A percentile compares a stretch with the other conserved stretches of the same genome.
These are phyloP conservation scores for Ulvella scutata DNA, from an alignment of 139 green algal genomes.

Conservation along the genomic window DNA sequence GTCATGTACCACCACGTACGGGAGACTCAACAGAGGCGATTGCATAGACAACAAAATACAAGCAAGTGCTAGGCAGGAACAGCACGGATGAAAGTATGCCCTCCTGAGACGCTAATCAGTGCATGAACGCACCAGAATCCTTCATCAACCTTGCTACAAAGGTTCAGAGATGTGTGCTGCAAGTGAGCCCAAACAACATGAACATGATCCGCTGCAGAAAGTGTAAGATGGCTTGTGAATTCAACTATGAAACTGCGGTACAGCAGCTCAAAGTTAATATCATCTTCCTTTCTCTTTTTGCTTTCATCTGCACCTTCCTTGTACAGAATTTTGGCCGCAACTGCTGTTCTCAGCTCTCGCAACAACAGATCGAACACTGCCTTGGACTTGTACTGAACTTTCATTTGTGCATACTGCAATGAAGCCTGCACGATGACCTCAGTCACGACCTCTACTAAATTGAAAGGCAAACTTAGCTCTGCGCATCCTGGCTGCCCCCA, in stretches of 20 bases:
- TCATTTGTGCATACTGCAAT: background rate
- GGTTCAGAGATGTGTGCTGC: background rate
- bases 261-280: background rate
- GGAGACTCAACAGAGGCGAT: too few species aligned
- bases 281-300: too few species aligned
- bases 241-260: background rate
- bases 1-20: too few species aligned
- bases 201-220: background rate
- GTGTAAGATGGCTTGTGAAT: background rate
- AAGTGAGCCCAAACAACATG: background rate
- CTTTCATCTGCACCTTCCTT: too few species aligned
- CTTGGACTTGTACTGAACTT: background rate
- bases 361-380: background rate
- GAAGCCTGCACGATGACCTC: background rate
- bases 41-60: too few species aligned
- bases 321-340: too few species aligned
- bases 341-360: background rate
- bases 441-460: too few species aligned
- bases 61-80: too few species aligned
- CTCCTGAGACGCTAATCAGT: too few species aligned
- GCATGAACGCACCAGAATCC: background rate
- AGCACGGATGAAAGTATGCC: too few species aligned
- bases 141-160: background rate
- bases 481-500: too few species aligned
- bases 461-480: too few species aligned